phyloP scores from a whole-genome alignment of 371 early-diverging fungal species.

The Blakeslea trispora region DNA sequence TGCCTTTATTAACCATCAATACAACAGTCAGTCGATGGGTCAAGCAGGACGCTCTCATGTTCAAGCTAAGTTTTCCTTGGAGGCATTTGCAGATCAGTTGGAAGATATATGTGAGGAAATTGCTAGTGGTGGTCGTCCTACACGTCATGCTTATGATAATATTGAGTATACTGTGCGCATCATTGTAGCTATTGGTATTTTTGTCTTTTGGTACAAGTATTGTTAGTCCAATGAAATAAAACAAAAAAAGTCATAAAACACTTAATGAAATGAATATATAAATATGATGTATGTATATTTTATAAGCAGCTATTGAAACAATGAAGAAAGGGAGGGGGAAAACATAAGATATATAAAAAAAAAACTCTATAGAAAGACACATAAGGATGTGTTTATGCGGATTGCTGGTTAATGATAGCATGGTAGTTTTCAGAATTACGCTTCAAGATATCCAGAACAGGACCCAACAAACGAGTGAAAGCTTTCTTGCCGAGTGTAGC shows the following conservation, averaged over 20 bases:
- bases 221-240: conserved; percentile 10
- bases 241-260: too few relatives aligned
- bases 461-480: conserved; percentile 90
- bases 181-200: conserved; percentile 20
- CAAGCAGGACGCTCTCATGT: conserved; percentile 66
- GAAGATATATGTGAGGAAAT: conserved; percentile 57
- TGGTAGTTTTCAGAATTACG: conserved; percentile 83
- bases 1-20: conserved; percentile 42
- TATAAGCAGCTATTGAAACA: background rate
- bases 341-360: too few relatives aligned
- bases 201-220: conserved; percentile 28
- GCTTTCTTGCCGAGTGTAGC: conserved; percentile 90
- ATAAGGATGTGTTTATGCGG: background rate
- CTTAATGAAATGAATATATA: too few relatives aligned
- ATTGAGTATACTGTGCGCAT: conserved; percentile 28
- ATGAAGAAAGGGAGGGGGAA: conserved; percentile 1
- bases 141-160: conserved; percentile 22
- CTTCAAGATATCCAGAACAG: conserved; percentile 87
- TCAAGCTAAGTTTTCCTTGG: conserved; percentile 63
- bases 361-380: background rate
- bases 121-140: conserved; percentile 26
- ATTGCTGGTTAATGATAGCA: conserved; percentile 32
- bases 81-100: conserved; percentile 68
- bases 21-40: conserved; percentile 57
- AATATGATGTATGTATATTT: background rate